Evolutionary conservation across 1,284 basidiomycete species (phyloP).

Genomic region (Stygiomarasmius scandens): DNA sequence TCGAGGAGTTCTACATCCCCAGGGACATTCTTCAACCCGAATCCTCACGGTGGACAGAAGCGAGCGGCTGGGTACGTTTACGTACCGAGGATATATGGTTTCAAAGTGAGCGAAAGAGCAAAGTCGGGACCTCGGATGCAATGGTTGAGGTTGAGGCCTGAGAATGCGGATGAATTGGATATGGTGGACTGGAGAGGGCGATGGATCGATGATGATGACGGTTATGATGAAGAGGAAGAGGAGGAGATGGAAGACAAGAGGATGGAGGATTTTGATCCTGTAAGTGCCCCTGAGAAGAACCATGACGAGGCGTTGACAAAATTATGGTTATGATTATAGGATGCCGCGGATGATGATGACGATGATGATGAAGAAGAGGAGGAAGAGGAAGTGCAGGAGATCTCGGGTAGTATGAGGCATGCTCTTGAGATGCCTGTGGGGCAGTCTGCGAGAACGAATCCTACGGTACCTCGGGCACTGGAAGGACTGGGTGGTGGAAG

Average conservation of each 20-base stretch:
- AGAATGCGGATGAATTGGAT: slow-evolving; percentile 79
- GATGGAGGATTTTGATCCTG: slow-evolving; percentile 84
- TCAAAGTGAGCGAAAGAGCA: slow-evolving; percentile 81
- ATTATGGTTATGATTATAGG: slow-evolving; percentile 42
- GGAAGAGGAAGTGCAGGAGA: slow-evolving; percentile 41
- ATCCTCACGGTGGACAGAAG: slow-evolving; percentile 87
- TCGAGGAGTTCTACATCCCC: slow-evolving; percentile 37
- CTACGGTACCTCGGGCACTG: slow-evolving; percentile 29
- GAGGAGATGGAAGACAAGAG: slow-evolving; percentile 69
- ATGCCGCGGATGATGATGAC: slow-evolving; percentile 61
- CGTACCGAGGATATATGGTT: slow-evolving; percentile 91
- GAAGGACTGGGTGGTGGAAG: slow-evolving; percentile 5
- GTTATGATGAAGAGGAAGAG: slow-evolving; percentile 61
- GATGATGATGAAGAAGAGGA: slow-evolving; percentile 60
- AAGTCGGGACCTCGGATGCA: slow-evolving; percentile 96
- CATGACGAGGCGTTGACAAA: slow-evolving; percentile 28
- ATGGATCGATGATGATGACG: slow-evolving; percentile 77
- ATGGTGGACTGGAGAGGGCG: slow-evolving; percentile 85
- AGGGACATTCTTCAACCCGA: slow-evolving; percentile 72
- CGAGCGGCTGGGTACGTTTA: slow-evolving; percentile 86
- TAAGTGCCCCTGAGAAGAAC: slow-evolving; percentile 29
- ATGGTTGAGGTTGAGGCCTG: slow-evolving; percentile 89
- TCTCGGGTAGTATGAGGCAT: slow-evolving; percentile 20
- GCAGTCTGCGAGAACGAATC: slow-evolving; percentile 52
- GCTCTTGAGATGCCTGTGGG: slow-evolving; percentile 21